A percentile compares a stretch with the other conserved stretches of the same genome.
phyloP scores from a whole-genome alignment of 2,329 filamentous ascomycete genomes.

The Neonectria neomacrospora region DNA sequence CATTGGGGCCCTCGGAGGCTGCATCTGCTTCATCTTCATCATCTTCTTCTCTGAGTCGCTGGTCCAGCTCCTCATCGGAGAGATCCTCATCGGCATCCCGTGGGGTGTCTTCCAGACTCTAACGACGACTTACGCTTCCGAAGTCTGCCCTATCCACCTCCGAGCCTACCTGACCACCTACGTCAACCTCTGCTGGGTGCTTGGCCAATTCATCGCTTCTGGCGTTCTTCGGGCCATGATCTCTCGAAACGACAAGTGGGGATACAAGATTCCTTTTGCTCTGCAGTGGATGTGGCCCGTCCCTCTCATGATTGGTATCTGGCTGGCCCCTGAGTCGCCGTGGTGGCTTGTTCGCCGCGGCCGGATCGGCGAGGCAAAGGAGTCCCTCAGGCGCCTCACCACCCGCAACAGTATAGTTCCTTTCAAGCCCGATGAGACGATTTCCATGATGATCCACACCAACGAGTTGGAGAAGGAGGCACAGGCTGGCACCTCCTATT shows the following conservation, averaged over 20 bases:
- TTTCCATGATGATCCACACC: constrained; percentile 65
- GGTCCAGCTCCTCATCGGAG: constrained; percentile 55
- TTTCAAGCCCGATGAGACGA: constrained; percentile 55
- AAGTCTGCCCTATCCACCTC: constrained; percentile 57
- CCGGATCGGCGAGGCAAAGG: constrained; percentile 52
- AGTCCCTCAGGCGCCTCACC: constrained; percentile 54
- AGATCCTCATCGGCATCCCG: constrained; percentile 59
- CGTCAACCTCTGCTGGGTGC: constrained; percentile 62
- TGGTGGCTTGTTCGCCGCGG: constrained; percentile 61
- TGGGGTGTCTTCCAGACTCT: constrained; percentile 61
- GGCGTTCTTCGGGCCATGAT: constrained; percentile 56
- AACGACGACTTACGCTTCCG: constrained; percentile 60
- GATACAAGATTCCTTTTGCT: constrained; percentile 60
- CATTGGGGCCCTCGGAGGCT: constrained; percentile 53
- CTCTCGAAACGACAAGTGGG: constrained; percentile 52
- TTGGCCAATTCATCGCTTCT: constrained; percentile 59
- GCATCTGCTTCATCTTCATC: constrained; percentile 59
- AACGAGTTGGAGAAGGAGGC: constrained; percentile 58
- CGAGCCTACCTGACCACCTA: constrained; percentile 62
- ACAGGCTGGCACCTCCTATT: constrained; percentile 55
- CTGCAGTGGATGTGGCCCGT: constrained; percentile 62
- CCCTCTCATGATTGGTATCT: constrained; percentile 55
- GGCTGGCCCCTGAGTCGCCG: constrained; percentile 60
- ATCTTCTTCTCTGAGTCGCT: constrained; percentile 59
- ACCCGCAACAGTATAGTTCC: constrained; percentile 48